A percentile compares a stretch with the other conserved stretches of the same genome.
Evolutionary conservation across 2,329 filamentous ascomycete species (phyloP).

Genomic region (Geoglossum cookeanum): DNA sequence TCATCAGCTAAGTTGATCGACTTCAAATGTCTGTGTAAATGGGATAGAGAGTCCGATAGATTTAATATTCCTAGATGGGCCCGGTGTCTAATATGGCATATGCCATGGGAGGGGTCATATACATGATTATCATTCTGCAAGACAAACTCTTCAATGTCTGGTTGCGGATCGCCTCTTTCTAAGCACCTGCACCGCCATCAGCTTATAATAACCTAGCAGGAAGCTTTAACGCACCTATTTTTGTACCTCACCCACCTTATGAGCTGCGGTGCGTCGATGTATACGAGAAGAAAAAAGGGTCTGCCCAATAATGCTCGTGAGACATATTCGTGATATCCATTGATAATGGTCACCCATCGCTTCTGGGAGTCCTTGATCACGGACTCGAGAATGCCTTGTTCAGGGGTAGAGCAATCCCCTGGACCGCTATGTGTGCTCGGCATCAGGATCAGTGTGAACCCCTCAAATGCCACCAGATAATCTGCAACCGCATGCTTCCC

Average conservation of each 20-base stretch:
- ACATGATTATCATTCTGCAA: constrained; percentile 53
- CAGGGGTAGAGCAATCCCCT: constrained; percentile 11
- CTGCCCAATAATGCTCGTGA: constrained; percentile 59
- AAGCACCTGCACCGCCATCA: background rate
- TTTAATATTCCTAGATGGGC: constrained; percentile 79
- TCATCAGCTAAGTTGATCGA: constrained; percentile 60
- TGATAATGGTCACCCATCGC: constrained; percentile 61
- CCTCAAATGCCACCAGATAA: constrained; percentile 69
- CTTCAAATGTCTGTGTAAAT: constrained; percentile 53
- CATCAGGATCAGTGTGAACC: constrained; percentile 57
- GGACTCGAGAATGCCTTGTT: constrained; percentile 57
- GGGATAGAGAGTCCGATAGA: constrained; percentile 49
- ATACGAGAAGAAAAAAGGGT: constrained; percentile 85
- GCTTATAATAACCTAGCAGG: too few relatives aligned
- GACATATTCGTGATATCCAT: constrained; percentile 52
- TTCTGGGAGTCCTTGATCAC: constrained; percentile 71
- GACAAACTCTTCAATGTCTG: constrained; percentile 38
- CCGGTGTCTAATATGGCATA: constrained; percentile 59
- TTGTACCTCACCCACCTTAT: constrained; percentile 68
- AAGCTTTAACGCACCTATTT: constrained; percentile 28
- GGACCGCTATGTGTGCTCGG: constrained; percentile 5
- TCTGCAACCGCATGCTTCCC: constrained; percentile 81
- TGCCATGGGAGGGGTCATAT: constrained; percentile 44
- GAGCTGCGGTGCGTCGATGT: constrained; percentile 74
- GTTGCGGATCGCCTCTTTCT: background rate